These are phyloP conservation scores for Neurospora tetrasperma DNA, from an alignment of 495 filamentous ascomycete genomes.

Conservation along the genomic window DNA sequence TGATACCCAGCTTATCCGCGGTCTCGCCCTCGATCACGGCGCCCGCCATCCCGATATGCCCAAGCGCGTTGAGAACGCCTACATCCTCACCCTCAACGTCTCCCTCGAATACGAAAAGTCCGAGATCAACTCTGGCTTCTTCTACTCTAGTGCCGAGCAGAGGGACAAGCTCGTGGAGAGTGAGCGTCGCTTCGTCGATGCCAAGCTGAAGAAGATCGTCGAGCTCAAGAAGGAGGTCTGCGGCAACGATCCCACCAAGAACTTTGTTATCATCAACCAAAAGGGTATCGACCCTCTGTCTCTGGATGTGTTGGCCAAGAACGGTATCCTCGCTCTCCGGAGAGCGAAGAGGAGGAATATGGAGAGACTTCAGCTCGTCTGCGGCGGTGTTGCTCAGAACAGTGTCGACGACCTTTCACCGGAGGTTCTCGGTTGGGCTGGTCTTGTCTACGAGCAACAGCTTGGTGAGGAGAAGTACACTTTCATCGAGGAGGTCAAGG, in stretches of 20 bases:
- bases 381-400: slow-evolving; percentile 85
- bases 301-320: slow-evolving; percentile 92
- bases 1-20: slow-evolving; percentile 90
- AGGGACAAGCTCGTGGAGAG: slow-evolving; percentile 96
- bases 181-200: slow-evolving; percentile 89
- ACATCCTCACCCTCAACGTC: slow-evolving; percentile 91
- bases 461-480: slow-evolving; percentile 98
- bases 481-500: slow-evolving; percentile 96
- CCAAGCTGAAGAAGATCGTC: slow-evolving; percentile 95
- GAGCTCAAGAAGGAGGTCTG: slow-evolving; percentile 98
- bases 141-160: slow-evolving; percentile 94
- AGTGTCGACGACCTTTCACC: slow-evolving; percentile 87
- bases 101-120: slow-evolving; percentile 98
- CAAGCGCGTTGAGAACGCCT: slow-evolving; percentile 88
- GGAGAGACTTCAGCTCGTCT: slow-evolving; percentile 92
- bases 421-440: slow-evolving; percentile 91
- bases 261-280: slow-evolving; percentile 97
- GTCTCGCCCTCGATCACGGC: slow-evolving; percentile 89
- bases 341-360: slow-evolving; percentile 97
- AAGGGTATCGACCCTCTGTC: slow-evolving; percentile 98
- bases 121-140: slow-evolving; percentile 98
- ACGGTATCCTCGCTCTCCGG: slow-evolving; percentile 88
- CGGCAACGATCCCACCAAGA: slow-evolving; percentile 86
- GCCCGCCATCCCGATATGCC: slow-evolving; percentile 98
- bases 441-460: slow-evolving; percentile 92